A percentile compares a stretch with the other conserved stretches of the same genome.
Conservation (phyloP, 2,329 filamentous ascomycete species). For the Pochonia chlamydosporia region DNA sequence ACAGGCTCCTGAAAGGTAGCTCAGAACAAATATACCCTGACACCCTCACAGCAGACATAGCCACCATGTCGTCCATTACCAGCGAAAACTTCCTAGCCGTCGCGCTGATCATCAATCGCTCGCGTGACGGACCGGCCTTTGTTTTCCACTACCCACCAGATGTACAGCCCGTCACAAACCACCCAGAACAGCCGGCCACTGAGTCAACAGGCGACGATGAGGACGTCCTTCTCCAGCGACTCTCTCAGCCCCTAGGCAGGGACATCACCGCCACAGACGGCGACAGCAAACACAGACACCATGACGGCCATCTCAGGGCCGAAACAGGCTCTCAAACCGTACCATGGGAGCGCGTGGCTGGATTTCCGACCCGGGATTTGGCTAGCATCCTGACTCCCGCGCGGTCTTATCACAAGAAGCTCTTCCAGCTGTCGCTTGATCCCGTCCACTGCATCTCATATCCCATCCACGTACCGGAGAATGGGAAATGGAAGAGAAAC, state of each 20-base stretch:
- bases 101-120: constrained; percentile 67
- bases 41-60: neutral
- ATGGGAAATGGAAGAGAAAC: constrained; percentile 70
- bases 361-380: constrained; percentile 69
- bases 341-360: constrained; percentile 68
- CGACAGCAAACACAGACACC: constrained; percentile 42
- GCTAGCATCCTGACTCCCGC: constrained; percentile 75
- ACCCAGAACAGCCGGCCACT: constrained; percentile 22
- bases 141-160: constrained; percentile 84
- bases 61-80: constrained; percentile 45
- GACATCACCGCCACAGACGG: constrained; percentile 27
- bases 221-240: constrained; percentile 43
- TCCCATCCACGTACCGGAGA: constrained; percentile 74
- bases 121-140: constrained; percentile 72
- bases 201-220: constrained; percentile 32
- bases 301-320: constrained; percentile 50
- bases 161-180: constrained; percentile 32
- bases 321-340: constrained; percentile 52
- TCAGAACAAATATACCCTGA: neutral
- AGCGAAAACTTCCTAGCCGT: constrained; percentile 60
- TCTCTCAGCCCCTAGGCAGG: constrained; percentile 30
- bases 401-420: constrained; percentile 69
- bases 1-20: neutral
- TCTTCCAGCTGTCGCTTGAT: constrained; percentile 78
- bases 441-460: constrained; percentile 76